These are phyloP conservation scores for Polychytrium aggregatum DNA, from an alignment of 192 early-diverging fungal species.

Conservation along the genomic window DNA sequence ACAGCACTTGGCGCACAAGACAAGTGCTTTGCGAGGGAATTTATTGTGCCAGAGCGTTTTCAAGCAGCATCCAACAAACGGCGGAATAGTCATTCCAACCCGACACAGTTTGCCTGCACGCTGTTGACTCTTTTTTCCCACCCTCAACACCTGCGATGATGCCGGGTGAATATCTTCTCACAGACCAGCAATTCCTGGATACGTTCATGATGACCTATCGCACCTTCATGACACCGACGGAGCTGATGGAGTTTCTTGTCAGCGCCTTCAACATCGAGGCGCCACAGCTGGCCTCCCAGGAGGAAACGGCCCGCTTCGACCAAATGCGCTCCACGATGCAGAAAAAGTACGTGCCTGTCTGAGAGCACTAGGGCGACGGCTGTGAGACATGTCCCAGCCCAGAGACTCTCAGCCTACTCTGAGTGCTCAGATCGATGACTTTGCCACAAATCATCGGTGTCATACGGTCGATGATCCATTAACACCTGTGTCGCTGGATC, in stretches of 20 bases:
- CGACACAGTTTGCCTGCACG: too few relatives aligned
- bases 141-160: neutral
- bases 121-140: neutral
- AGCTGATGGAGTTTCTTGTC: slow-evolving; percentile 39
- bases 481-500: neutral
- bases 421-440: slow-evolving; percentile 31
- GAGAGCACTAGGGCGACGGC: too few relatives aligned
- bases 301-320: too few relatives aligned
- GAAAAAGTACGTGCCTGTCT: too few relatives aligned
- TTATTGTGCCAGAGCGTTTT: too few relatives aligned
- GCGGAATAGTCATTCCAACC: too few relatives aligned
- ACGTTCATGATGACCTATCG: slow-evolving; percentile 41
- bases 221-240: slow-evolving; percentile 35
- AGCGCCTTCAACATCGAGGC: slow-evolving; percentile 32
- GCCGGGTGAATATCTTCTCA: neutral
- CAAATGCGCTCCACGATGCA: too few relatives aligned
- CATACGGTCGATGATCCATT: neutral
- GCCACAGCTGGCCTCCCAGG: too few relatives aligned
- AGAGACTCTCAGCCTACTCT: slow-evolving; percentile 23
- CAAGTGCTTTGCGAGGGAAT: too few relatives aligned
- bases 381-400: too few relatives aligned
- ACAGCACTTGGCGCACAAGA: too few relatives aligned
- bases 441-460: slow-evolving; percentile 30
- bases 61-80: too few relatives aligned
- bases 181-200: slow-evolving; percentile 35